phyloP scores from a whole-genome alignment of 2,329 filamentous ascomycete species.

The Blastomyces emzantsi region DNA sequence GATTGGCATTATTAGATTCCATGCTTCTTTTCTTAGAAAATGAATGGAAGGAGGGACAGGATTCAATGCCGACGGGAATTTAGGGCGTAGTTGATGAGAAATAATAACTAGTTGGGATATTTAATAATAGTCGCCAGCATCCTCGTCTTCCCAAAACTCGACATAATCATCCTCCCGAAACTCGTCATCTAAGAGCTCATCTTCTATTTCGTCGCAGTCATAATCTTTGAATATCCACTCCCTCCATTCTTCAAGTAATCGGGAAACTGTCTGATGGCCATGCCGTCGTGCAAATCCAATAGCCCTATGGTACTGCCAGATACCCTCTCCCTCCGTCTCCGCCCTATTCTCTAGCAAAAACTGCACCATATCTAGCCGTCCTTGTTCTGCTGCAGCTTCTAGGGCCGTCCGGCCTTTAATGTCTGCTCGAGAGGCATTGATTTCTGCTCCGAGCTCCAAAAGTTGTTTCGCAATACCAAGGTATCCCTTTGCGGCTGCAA shows the following conservation, averaged over 20 bases:
- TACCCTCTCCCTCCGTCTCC: conserved; percentile 8
- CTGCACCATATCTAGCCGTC: conserved; percentile 24
- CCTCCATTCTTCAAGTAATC: conserved; percentile 11
- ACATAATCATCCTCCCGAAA: neutral
- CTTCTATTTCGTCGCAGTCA: neutral
- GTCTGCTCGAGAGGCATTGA: conserved; percentile 17
- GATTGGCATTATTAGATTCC: neutral
- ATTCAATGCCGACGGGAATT: neutral
- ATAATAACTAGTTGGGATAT: neutral
- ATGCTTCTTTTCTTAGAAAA: neutral
- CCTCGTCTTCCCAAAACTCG: neutral
- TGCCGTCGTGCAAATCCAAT: conserved; percentile 15
- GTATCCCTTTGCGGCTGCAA: conserved; percentile 22
- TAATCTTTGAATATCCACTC: neutral
- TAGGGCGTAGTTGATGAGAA: too few species aligned
- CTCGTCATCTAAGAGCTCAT: neutral
- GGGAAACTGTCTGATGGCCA: conserved; percentile 16
- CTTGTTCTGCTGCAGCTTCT: conserved; percentile 23
- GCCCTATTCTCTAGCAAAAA: conserved; percentile 22
- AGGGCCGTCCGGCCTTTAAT: conserved; percentile 22
- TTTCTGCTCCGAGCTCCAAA: conserved; percentile 18
- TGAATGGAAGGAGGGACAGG: neutral
- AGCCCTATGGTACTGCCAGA: conserved; percentile 14
- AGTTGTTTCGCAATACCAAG: conserved; percentile 19
- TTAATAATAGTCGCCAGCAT: neutral